Percentiles rank a stretch among this genome's conserved stretches.
phyloP scores from a whole-genome alignment of 495 filamentous ascomycete species.

The Apodospora peruviana region DNA sequence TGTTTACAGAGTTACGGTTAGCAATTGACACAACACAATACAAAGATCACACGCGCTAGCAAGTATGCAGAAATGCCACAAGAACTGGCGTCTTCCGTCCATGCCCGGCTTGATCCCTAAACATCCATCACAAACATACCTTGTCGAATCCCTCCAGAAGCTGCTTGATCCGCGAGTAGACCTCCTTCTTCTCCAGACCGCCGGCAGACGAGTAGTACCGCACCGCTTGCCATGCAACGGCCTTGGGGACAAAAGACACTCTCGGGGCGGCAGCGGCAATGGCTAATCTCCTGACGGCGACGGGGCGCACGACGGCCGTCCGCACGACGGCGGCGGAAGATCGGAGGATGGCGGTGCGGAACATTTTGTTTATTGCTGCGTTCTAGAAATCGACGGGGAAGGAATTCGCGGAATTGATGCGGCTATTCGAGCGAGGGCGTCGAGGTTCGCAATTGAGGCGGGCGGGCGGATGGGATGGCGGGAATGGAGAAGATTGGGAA shows the following conservation, averaged over 20 bases:
- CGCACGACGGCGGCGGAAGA: slow-evolving; percentile 49
- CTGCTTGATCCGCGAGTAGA: slow-evolving; percentile 88
- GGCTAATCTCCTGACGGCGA: slow-evolving; percentile 52
- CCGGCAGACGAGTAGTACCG: slow-evolving; percentile 82
- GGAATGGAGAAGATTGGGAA: slow-evolving; percentile 15
- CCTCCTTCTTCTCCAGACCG: slow-evolving; percentile 71
- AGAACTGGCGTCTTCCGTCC: not conserved
- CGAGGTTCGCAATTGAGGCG: not conserved
- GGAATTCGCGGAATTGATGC: not conserved
- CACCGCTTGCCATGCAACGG: slow-evolving; percentile 52
- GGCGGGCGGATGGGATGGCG: slow-evolving; percentile 9
- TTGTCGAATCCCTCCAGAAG: slow-evolving; percentile 95
- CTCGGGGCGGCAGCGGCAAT: slow-evolving; percentile 37
- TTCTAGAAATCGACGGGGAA: not conserved
- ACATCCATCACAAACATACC: slow-evolving; percentile 49
- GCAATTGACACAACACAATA: not conserved
- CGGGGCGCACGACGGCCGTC: slow-evolving; percentile 43
- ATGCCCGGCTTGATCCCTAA: too few relatives aligned
- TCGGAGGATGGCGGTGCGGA: slow-evolving; percentile 75
- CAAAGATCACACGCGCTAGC: not conserved
- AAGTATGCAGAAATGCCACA: too few relatives aligned
- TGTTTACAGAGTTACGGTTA: slow-evolving; percentile 24
- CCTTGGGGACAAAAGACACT: slow-evolving; percentile 38
- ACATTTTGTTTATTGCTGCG: slow-evolving; percentile 52
- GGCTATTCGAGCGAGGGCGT: not conserved